Conservation (phyloP, 441 rosid species). For the Cnidoscolus chayamansa region DNA sequence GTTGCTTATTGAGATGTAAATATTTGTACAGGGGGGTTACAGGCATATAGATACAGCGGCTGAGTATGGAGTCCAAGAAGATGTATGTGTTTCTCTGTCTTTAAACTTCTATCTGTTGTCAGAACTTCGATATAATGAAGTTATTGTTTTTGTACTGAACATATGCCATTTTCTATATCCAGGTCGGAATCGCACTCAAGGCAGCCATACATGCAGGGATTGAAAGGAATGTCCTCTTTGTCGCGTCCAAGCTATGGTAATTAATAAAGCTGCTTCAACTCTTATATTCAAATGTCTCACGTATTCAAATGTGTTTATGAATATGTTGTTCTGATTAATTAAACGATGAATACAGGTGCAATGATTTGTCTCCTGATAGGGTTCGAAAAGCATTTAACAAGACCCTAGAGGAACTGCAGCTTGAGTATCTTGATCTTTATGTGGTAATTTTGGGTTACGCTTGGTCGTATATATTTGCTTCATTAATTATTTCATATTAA, state of each 20-base stretch:
- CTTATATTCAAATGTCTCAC: no score
- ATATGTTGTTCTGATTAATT: not conserved
- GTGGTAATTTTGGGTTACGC: slow-evolving; percentile 23
- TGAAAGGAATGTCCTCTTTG: slow-evolving; percentile 48
- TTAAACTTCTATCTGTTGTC: not conserved
- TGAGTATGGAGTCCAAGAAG: slow-evolving; percentile 44
- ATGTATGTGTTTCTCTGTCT: slow-evolving; percentile 31
- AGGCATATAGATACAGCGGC: slow-evolving; percentile 53
- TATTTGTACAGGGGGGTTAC: slow-evolving; percentile 42
- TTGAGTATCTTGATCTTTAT: slow-evolving; percentile 51
- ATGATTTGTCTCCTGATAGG: slow-evolving; percentile 43
- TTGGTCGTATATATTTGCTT: no score
- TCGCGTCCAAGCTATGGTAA: slow-evolving; percentile 54
- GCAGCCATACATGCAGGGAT: slow-evolving; percentile 47
- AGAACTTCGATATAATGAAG: not conserved
- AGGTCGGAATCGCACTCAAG: slow-evolving; percentile 45
- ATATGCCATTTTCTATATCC: not conserved
- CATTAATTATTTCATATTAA: not conserved
- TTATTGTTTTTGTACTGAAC: not conserved
- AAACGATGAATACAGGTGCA: slow-evolving; percentile 34
- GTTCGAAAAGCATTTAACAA: slow-evolving; percentile 42
- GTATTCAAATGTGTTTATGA: not conserved
- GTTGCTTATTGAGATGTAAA: no score
- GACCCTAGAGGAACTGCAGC: slow-evolving; percentile 50
- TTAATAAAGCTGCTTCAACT: no score